Evolutionary conservation across 345 rosid genomes (phyloP).

Genomic region (Adansonia digitata): DNA sequence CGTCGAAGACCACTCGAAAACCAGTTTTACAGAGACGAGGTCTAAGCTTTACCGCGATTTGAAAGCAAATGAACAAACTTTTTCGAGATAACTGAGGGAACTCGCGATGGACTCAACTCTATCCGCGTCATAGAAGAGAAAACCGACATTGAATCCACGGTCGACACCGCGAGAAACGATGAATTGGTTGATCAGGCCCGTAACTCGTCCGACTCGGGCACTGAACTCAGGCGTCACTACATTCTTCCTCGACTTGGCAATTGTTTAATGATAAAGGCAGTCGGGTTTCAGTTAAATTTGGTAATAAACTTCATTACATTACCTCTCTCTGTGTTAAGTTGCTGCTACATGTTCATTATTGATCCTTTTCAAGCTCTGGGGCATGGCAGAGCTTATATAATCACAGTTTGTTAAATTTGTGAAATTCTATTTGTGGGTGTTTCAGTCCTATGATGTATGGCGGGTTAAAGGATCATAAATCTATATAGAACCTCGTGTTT

Average conservation of each 20-base stretch:
- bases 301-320: neutral
- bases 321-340: neutral
- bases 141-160: neutral
- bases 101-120: too few relatives aligned
- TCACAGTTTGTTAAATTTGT: conserved; percentile 15
- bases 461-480: conserved; percentile 45
- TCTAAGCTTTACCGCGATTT: neutral
- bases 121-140: too few relatives aligned
- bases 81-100: neutral
- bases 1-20: neutral
- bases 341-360: neutral
- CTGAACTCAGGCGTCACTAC: neutral
- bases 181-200: neutral
- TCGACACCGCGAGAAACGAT: neutral
- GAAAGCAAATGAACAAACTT: neutral
- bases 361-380: neutral
- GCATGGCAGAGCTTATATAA: conserved; percentile 9
- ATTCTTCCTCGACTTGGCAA: neutral
- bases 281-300: neutral
- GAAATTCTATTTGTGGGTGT: conserved; percentile 26
- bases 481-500: conserved; percentile 30
- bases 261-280: neutral
- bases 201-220: neutral
- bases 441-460: conserved; percentile 30
- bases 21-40: neutral